Conservation (phyloP, 176 grass and related monocot genomes). For the Aegilops longissima region DNA sequence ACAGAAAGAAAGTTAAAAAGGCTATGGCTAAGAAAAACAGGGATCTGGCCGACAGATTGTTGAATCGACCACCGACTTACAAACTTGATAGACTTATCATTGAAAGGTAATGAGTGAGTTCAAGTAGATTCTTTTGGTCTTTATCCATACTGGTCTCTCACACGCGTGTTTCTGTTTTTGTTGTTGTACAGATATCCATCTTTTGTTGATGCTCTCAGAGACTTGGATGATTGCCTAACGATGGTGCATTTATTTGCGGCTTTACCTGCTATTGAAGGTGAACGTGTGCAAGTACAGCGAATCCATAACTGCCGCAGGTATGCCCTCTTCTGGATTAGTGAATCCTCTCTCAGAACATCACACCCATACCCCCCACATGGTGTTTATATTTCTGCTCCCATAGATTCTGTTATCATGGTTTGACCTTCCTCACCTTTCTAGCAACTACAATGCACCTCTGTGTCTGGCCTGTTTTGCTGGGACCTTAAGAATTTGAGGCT, state of each 20-base stretch:
- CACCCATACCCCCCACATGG: background rate
- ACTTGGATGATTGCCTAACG: constrained; percentile 98
- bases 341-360: background rate
- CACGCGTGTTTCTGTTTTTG: background rate
- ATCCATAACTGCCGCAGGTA: constrained; percentile 95
- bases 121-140: constrained; percentile 10
- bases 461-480: background rate
- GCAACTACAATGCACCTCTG: background rate
- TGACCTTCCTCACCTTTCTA: background rate
- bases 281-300: constrained; percentile 68
- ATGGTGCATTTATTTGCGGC: constrained; percentile 97
- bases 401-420: background rate
- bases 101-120: constrained; percentile 58
- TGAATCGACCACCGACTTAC: constrained; percentile 74
- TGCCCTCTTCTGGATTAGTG: background rate
- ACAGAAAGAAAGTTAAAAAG: constrained; percentile 83
- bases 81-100: constrained; percentile 90
- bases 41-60: constrained; percentile 78
- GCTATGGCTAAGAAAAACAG: constrained; percentile 85
- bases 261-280: constrained; percentile 91
- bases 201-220: constrained; percentile 89
- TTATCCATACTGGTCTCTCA: background rate
- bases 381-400: background rate
- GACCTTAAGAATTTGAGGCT: background rate
- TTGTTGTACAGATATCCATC: constrained; percentile 69